Base-by-base conservation (phyloP, 768 basidiomycete species). In the Suillus luteus region DNA sequence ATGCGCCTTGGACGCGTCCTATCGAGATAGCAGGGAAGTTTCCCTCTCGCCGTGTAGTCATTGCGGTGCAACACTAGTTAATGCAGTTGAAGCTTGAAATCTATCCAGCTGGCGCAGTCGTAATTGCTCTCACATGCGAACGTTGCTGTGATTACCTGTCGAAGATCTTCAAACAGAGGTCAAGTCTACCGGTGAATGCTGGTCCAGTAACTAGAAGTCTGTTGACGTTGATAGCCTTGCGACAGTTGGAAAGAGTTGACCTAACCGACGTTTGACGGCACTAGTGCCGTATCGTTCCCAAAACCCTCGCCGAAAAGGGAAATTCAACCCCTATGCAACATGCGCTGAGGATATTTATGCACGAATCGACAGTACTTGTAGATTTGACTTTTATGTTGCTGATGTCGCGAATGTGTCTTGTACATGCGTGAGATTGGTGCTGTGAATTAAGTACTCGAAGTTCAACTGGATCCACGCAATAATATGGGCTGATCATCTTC, bases 1-100 rank as follows among this genome's bases (percentile, higher is more conserved):
- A 73, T 44, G 77, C 68, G 15, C 84, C 83, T 61, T 81, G 78
- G 17, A 77, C 72, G 40, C 85, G 81, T 22, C 85, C 85, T 62
- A 87, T 84, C 41, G 87, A 88, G 2, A 79, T 78, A 19, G 84
- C 74, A 57, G 85, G 86, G 66, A 86, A 86, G 24, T 68, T 49
- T 41, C 35, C 65, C 24, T 79, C 78, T 62, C 78, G 74, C 67
- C 69, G 75, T 55, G 72, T 65, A 27, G 76, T 65, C 81, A 82
- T 83, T 37, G 19, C 54, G 31, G 6, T 31, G 40, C n/a, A 22
- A 55, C 37, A n/a, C 46, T 22, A 22, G 31, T 58, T 31, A n/a
- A 35, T 38, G 27, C 24, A n/a, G 17, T 52, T 17, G 52, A 27
- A 31, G 27, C 24, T 51, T 51, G 15, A 52, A 31, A 31, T 54